Percentiles rank a stretch among this genome's conserved stretches.
Conservation (phyloP, 306 rosid genomes). For the Prunus salicina region DNA sequence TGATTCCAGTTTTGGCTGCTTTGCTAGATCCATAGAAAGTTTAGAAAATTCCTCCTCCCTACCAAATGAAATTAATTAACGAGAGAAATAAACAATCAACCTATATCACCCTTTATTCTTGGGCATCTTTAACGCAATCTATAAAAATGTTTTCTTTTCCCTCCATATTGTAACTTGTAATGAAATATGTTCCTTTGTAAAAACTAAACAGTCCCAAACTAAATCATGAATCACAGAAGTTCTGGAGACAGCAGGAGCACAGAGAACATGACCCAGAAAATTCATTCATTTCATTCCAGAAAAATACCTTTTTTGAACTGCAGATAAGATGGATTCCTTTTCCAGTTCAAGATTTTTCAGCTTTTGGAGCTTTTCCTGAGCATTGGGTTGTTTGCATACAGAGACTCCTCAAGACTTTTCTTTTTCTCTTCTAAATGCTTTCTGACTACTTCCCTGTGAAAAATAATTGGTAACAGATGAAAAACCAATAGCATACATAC, state of each 20-base stretch:
- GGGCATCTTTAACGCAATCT: not conserved
- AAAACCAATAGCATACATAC: constrained; percentile 12
- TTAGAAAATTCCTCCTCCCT: constrained; percentile 45
- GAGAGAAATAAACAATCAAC: not conserved
- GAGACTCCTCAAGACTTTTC: constrained; percentile 53
- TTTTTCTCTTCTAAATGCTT: constrained; percentile 66
- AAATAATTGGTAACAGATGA: constrained; percentile 16
- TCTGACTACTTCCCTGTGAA: constrained; percentile 61
- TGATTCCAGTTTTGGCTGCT: constrained; percentile 43
- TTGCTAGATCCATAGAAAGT: constrained; percentile 37
- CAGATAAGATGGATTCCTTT: constrained; percentile 31
- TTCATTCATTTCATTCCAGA: not conserved
- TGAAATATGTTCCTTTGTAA: not conserved
- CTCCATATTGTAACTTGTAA: not conserved
- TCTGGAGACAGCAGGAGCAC: not conserved
- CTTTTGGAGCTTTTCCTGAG: constrained; percentile 54
- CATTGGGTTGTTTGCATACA: constrained; percentile 50
- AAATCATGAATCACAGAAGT: not conserved
- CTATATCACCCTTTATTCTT: not conserved
- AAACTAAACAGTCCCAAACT: not conserved
- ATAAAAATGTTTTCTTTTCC: not conserved
- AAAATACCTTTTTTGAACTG: constrained; percentile 36
- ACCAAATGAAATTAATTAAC: not conserved
- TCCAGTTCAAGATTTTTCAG: constrained; percentile 58
- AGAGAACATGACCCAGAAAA: not conserved